Evolutionary conservation across 768 basidiomycete genomes (phyloP).

Genomic region (Pleurotus salmoneostramineus): DNA sequence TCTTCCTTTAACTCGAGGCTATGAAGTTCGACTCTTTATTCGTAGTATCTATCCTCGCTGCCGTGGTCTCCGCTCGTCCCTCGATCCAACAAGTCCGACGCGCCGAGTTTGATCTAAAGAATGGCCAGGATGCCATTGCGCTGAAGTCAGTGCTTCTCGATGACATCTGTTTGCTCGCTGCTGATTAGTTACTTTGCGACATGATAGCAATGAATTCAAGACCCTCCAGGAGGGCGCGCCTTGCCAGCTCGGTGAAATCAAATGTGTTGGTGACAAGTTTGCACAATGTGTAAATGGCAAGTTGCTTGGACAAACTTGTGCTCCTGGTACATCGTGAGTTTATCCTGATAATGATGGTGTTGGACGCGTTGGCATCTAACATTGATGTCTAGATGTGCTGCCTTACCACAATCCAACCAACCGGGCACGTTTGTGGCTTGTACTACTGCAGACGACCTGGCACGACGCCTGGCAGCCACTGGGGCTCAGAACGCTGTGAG

Average conservation of each 20-base stretch:
- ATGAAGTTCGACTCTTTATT: conserved; percentile 36
- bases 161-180: neutral
- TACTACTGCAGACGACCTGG: conserved; percentile 42
- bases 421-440: conserved; percentile 50
- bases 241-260: conserved; percentile 35
- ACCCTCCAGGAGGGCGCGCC: conserved; percentile 26
- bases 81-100: conserved; percentile 24
- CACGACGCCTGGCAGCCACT: conserved; percentile 43
- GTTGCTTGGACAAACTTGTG: conserved; percentile 32
- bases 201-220: conserved; percentile 27
- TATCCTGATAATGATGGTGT: neutral
- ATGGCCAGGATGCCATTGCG: conserved; percentile 37
- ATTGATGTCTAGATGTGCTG: conserved; percentile 33
- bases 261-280: conserved; percentile 46
- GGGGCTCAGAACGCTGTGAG: conserved; percentile 12
- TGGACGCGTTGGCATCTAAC: neutral
- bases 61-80: conserved; percentile 30
- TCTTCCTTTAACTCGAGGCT: conserved; percentile 10
- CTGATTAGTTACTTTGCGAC: neutral
- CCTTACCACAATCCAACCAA: conserved; percentile 46
- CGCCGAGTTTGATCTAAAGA: conserved; percentile 27
- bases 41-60: conserved; percentile 27
- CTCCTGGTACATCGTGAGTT: conserved; percentile 30
- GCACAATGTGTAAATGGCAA: conserved; percentile 55
- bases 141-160: conserved; percentile 29